Evolutionary conservation across 768 basidiomycete species (phyloP).

Genomic region (Xerocomus potaroensis): DNA sequence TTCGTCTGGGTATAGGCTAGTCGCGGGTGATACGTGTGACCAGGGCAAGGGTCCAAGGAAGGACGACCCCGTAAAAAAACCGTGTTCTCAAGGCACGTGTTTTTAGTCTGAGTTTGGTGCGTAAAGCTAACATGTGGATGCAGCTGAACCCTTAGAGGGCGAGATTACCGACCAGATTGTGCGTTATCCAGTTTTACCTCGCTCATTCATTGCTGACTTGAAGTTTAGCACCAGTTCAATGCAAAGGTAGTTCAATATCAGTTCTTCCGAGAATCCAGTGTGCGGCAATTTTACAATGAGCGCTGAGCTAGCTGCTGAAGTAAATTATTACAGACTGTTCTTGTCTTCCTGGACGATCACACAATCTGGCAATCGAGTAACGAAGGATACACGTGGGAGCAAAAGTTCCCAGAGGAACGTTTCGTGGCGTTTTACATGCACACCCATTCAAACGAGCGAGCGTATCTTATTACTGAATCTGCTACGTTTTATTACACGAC

Average conservation of each 20-base stretch:
- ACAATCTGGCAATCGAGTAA: conserved; percentile 92
- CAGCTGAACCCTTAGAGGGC: conserved; percentile 80
- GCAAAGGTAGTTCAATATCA: conserved; percentile 65
- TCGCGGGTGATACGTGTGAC: conserved; percentile 89
- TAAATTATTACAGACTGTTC: conserved; percentile 54
- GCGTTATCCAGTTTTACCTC: conserved; percentile 19
- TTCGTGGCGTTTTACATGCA: conserved; percentile 90
- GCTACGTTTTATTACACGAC: conserved; percentile 74
- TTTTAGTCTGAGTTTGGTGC: too few relatives aligned
- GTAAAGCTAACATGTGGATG: neutral
- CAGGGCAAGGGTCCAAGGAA: conserved; percentile 53
- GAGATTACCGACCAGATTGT: conserved; percentile 72
- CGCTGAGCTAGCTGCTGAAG: neutral
- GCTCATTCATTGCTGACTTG: conserved; percentile 5
- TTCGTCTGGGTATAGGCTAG: conserved; percentile 87
- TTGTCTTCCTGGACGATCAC: conserved; percentile 73
- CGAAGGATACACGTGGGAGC: conserved; percentile 90
- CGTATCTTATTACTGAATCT: conserved; percentile 80
- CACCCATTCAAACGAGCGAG: conserved; percentile 70
- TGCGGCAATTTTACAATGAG: conserved; percentile 26
- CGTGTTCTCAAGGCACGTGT: conserved; percentile 67
- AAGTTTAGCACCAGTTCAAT: conserved; percentile 61
- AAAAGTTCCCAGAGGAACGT: conserved; percentile 51
- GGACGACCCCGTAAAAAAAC: conserved; percentile 66
- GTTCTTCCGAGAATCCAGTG: conserved; percentile 81